Percentiles rank a stretch among this genome's conserved stretches.
Evolutionary conservation across 176 grass and related monocot genomes (phyloP).

Genomic region (Guadua angustifolia): DNA sequence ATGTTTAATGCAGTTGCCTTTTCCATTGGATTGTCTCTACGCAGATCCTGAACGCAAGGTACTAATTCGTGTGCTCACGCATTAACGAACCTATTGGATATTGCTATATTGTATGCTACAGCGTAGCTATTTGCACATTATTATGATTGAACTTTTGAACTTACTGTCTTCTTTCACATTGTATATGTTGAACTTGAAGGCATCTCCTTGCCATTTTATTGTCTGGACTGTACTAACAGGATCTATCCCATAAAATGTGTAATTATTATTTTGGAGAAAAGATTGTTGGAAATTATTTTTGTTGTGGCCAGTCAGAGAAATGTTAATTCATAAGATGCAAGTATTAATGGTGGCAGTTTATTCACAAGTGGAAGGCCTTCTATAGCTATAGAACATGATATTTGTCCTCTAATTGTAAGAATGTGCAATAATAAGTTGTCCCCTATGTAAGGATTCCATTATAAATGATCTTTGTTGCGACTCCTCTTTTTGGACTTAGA

Average conservation of each 20-base stretch:
- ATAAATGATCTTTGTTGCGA: not conserved
- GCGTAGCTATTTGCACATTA: not conserved
- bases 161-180: not conserved
- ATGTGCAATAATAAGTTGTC: not conserved
- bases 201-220: slow-evolving; percentile 1
- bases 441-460: not conserved
- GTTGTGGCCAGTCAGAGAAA: not conserved
- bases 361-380: not conserved
- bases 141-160: not conserved
- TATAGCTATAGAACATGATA: not conserved
- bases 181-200: not conserved
- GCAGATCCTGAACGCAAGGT: slow-evolving; percentile 90
- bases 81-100: slow-evolving; percentile 26
- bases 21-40: slow-evolving; percentile 84
- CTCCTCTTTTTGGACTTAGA: not conserved
- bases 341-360: not conserved
- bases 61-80: not conserved
- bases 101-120: not conserved
- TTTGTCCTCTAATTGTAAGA: not conserved
- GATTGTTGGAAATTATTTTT: not conserved
- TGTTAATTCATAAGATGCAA: slow-evolving; percentile 15
- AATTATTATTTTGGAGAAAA: not conserved
- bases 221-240: not conserved
- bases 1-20: slow-evolving; percentile 68
- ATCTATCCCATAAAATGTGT: not conserved